Evolutionary conservation across 768 basidiomycete genomes (phyloP).

Genomic region (Naematelia aurantialba): DNA sequence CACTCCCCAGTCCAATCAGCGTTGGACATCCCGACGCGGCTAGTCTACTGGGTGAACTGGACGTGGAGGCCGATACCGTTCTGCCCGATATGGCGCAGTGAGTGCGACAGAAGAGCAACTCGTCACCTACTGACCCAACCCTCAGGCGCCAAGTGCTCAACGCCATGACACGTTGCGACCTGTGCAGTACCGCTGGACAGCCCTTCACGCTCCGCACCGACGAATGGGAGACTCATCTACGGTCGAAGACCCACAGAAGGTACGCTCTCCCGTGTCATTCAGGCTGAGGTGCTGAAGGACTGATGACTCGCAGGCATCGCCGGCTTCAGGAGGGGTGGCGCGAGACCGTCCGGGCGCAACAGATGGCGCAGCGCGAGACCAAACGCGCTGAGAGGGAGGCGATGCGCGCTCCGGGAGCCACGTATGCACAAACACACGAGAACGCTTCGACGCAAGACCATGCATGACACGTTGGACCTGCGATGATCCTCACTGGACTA

Average conservation of each 20-base stretch:
- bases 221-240: slow-evolving; percentile 19
- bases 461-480: no score
- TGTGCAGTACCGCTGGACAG: slow-evolving; percentile 26
- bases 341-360: not conserved
- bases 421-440: no score
- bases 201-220: slow-evolving; percentile 19
- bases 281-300: no score
- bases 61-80: not conserved
- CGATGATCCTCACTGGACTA: no score
- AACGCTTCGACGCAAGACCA: no score
- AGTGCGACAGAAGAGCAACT: slow-evolving; percentile 3
- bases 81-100: slow-evolving; percentile 39
- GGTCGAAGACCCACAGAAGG: slow-evolving; percentile 18
- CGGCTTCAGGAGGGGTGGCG: not conserved
- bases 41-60: slow-evolving; percentile 20
- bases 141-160: slow-evolving; percentile 39
- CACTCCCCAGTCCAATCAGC: slow-evolving; percentile 58
- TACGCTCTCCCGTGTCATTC: not conserved
- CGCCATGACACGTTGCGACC: slow-evolving; percentile 26
- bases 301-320: not conserved
- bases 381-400: not conserved
- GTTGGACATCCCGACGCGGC: slow-evolving; percentile 30
- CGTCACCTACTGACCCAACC: not conserved
- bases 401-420: not conserved
- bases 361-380: not conserved